Evolutionary conservation across 106 monocot genomes (phyloP), one percentile per base, ranked within the genome.

Genomic region (Allium cepa): DNA sequence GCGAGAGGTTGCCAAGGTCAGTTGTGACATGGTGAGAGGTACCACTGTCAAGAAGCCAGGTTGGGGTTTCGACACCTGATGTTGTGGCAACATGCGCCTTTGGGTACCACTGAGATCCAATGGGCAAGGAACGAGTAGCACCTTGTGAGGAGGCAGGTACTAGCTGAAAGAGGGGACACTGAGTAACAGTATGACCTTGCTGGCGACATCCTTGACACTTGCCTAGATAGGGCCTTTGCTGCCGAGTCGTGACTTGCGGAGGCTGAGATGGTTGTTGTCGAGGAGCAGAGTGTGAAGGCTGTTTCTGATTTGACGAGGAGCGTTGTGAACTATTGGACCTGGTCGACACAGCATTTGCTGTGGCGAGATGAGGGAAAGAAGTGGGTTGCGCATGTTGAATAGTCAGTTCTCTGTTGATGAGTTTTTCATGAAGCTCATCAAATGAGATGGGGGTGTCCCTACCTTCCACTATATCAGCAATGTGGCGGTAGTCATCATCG

Each of bases 351-450:
- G 53, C 12, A 15, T 53, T 53, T 10, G 53, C 10, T 2, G 53
- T 53, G 1, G 53, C 53, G 5, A 4, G 53, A 53, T 53, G 15
- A 53, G 12, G 1, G 12, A 10, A 53, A 3, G 53, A 53, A 53
- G 2, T 53, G 5, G 53, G 2, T 53, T 10, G 36, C 4, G 36
- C 1, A 6, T 15, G 10, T 53, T 53, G 10, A 15, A 53, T 2
- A 11, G 53, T 6, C 12, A 53, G 5, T 15, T 53, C 53, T 2
- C 53, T 10, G 5, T 53, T 53, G 10, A 53, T 53, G 5, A 53
- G 53, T 15, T 53, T 53, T 8, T 65, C 5, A 11, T 65, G 65
- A n/a, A 65, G 65, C 0, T 65, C 65, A 47, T 36, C 65, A 48
- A 65, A 65, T 11, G 65, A 10, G 28, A 65, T 65, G 46, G 47